Base-by-base conservation (phyloP, 371 early-diverging fungal genomes). In the Mucor indicus region DNA sequence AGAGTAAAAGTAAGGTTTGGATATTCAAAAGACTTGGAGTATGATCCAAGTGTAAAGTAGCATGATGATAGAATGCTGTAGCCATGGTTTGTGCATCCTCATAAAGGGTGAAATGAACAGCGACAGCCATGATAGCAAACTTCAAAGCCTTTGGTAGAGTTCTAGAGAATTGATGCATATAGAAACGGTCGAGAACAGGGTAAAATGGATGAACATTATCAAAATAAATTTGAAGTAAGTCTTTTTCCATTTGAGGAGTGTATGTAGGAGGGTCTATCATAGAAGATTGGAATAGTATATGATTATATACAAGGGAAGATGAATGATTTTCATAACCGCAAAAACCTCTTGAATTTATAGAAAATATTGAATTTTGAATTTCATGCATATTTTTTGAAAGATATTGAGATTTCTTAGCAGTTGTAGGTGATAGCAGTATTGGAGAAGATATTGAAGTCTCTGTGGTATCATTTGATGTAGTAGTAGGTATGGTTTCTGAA, bases 211-310 rank as follows among this genome's bases (percentile, higher is more conserved):
- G 79, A 12, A 86, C 69, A 40, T 68, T 66, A 27, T 74, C 62
- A 64, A 89, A 87, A 67, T 75, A 89, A 24, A 75, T 53, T 21
- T 74, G 64, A 23, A 87, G 48, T 9, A 87, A 68, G 7, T 69
- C 62, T 10, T 51, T 54, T 20, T 67, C 65, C 15, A 70, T 70
- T 1, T 77, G 70, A 7, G 37, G 37, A 4, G 42, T 36, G 25
- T 38, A 33, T n/a, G 60, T 45, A 9, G 50, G 56, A 23, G 44
- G 41, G 4, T 33, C 25, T 8, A 19, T 17, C 5, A 24, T 15
- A 32, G 17, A 12, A 29, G 1, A 74, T 12, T 31, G 55, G 41
- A n/a, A n/a, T n/a, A n/a, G n/a, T n/a, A n/a, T n/a, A n/a, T n/a
- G n/a, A n/a, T n/a, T n/a, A n/a, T n/a, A n/a, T n/a, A n/a, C n/a